Percentiles rank a stretch among this genome's conserved stretches.
These are phyloP conservation scores for Neoascochyta sp. DNA, from an alignment of 2,329 filamentous ascomycete species.

Conservation along the genomic window DNA sequence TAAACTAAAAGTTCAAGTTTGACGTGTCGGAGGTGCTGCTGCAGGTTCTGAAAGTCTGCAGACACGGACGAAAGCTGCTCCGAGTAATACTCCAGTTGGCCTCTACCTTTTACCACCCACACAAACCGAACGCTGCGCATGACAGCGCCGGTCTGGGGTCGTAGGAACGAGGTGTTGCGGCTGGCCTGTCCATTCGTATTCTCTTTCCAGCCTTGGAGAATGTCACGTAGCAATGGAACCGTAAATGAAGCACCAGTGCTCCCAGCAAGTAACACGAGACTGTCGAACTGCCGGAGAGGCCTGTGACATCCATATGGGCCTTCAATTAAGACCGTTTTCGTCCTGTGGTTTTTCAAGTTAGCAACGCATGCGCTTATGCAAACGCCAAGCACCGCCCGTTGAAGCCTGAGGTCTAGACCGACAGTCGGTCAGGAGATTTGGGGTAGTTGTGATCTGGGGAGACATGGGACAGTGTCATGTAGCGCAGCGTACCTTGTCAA, in stretches of 20 bases:
- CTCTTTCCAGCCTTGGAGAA: constrained; percentile 49
- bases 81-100: constrained; percentile 53
- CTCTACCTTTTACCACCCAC: constrained; percentile 57
- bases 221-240: constrained; percentile 53
- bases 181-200: constrained; percentile 11
- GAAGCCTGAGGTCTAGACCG: no score
- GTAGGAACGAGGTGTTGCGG: constrained; percentile 13
- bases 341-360: constrained; percentile 5
- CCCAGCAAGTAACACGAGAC: constrained; percentile 56
- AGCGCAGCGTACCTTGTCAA: constrained; percentile 9
- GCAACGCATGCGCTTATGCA: no score
- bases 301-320: constrained; percentile 53
- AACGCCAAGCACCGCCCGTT: no score
- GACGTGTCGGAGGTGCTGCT: constrained; percentile 36
- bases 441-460: no score
- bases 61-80: constrained; percentile 47
- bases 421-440: no score
- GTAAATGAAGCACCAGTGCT: constrained; percentile 59
- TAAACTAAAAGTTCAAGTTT: constrained; percentile 53
- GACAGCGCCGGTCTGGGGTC: constrained; percentile 29
- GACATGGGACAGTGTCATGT: not conserved
- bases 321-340: constrained; percentile 48
- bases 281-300: constrained; percentile 58
- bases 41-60: constrained; percentile 42
- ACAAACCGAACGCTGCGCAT: constrained; percentile 53